Evolutionary conservation across 2,329 filamentous ascomycete genomes (phyloP).

Genomic region (Ophiostoma pallidulum): DNA sequence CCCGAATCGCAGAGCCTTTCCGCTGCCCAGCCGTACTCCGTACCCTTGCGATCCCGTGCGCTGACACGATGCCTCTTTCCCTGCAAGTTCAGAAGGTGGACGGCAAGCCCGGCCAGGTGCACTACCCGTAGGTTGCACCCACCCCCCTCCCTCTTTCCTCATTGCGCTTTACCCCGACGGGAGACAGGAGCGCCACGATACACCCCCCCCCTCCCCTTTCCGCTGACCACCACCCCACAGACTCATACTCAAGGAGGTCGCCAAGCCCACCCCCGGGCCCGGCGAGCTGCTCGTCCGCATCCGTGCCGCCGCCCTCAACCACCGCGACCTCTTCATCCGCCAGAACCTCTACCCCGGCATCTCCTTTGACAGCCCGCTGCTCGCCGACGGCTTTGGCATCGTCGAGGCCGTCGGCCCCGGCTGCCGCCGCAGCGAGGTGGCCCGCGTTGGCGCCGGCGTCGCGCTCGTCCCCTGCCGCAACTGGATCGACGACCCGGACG

Average conservation of each 20-base stretch:
- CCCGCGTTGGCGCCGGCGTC: constrained; percentile 55
- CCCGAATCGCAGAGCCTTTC: not conserved
- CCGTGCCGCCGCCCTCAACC: constrained; percentile 76
- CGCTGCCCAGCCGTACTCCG: too few relatives aligned
- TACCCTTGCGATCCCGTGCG: too few relatives aligned
- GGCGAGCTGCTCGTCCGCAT: constrained; percentile 67
- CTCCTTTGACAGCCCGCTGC: constrained; percentile 66
- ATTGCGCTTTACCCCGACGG: not conserved
- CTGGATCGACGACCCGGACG: constrained; percentile 63
- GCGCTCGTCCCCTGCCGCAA: constrained; percentile 69
- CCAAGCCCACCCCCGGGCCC: constrained; percentile 53
- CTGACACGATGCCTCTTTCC: constrained; percentile 42
- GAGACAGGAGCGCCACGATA: too few relatives aligned
- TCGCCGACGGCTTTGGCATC: constrained; percentile 72
- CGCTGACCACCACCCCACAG: constrained; percentile 32
- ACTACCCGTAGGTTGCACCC: constrained; percentile 55
- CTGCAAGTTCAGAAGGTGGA: constrained; percentile 60
- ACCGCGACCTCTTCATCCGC: constrained; percentile 89
- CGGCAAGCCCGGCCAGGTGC: constrained; percentile 73
- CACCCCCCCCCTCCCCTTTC: too few relatives aligned
- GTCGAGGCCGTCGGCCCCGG: constrained; percentile 56
- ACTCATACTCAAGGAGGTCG: constrained; percentile 50
- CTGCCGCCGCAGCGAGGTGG: constrained; percentile 25
- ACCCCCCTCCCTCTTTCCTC: not conserved
- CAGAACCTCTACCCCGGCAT: constrained; percentile 84